Conservation (phyloP, 345 rosid species). For the Jatropha curcas region DNA sequence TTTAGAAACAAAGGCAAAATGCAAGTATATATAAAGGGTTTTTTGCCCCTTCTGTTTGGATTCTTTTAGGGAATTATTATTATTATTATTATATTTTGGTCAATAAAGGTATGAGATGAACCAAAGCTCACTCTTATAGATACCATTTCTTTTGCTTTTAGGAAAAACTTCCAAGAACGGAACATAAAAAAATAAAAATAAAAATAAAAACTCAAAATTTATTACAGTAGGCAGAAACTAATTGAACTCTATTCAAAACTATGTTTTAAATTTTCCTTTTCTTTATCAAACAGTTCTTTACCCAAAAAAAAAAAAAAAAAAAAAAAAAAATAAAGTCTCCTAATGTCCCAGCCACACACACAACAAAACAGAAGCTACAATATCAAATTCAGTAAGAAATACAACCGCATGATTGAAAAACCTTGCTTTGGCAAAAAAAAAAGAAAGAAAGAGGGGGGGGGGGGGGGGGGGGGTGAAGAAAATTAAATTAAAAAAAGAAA, state of each 20-base stretch:
- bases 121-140: background rate
- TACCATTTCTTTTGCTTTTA: background rate
- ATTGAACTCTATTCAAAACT: background rate
- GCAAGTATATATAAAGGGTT: no score
- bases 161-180: background rate
- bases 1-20: background rate
- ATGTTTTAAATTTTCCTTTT: background rate
- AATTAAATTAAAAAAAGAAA: no score
- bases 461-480: no score
- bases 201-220: background rate
- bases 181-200: background rate
- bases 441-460: no score
- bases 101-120: background rate
- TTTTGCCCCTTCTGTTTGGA: background rate
- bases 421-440: background rate
- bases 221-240: background rate
- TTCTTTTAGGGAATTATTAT: background rate
- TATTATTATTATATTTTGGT: conserved; percentile 1
- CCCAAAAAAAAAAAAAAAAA: background rate
- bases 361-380: no score
- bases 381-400: no score
- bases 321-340: no score
- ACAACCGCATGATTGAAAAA: background rate
- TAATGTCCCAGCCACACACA: no score
- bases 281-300: background rate